These are phyloP conservation scores for Lindgomyces ingoldianus DNA, from an alignment of 495 filamentous ascomycete species.

Conservation along the genomic window DNA sequence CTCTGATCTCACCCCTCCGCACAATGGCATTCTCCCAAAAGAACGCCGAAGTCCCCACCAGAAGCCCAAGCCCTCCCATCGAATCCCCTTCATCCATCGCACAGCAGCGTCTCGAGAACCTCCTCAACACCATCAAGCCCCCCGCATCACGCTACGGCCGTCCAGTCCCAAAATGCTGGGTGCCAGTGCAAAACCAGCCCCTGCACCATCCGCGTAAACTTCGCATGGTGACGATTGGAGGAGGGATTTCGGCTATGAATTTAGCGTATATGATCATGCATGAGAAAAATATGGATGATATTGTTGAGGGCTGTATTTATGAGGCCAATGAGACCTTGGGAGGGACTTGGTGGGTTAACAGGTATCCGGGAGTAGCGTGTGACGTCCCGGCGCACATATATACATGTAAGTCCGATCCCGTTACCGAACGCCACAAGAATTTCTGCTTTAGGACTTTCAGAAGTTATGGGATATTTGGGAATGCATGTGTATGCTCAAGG, in stretches of 20 bases:
- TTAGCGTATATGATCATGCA: not conserved
- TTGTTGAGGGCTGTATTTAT: conserved; percentile 6
- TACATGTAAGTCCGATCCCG: not conserved
- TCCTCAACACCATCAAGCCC: not conserved
- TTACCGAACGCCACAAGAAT: no score
- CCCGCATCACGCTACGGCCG: not conserved
- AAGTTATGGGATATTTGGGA: no score
- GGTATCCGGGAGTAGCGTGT: conserved; percentile 4
- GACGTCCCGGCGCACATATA: not conserved
- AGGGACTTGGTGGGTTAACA: not conserved
- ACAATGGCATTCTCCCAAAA: conserved; percentile 13
- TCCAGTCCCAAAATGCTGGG: conserved; percentile 6
- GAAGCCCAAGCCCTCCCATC: not conserved
- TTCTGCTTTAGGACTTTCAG: no score
- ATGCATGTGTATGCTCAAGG: no score
- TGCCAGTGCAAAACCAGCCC: not conserved
- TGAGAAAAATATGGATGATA: conserved; percentile 4
- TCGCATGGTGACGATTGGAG: conserved; percentile 6
- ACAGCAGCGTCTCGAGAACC: not conserved
- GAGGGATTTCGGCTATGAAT: conserved; percentile 7
- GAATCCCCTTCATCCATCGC: not conserved
- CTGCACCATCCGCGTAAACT: conserved; percentile 2
- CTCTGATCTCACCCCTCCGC: no score
- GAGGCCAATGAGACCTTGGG: conserved; percentile 18
- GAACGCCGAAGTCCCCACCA: not conserved